A percentile compares a stretch with the other conserved stretches of the same genome.
Conservation (phyloP, 139 green algal species). For the Cymbomonas tetramitiformis region DNA sequence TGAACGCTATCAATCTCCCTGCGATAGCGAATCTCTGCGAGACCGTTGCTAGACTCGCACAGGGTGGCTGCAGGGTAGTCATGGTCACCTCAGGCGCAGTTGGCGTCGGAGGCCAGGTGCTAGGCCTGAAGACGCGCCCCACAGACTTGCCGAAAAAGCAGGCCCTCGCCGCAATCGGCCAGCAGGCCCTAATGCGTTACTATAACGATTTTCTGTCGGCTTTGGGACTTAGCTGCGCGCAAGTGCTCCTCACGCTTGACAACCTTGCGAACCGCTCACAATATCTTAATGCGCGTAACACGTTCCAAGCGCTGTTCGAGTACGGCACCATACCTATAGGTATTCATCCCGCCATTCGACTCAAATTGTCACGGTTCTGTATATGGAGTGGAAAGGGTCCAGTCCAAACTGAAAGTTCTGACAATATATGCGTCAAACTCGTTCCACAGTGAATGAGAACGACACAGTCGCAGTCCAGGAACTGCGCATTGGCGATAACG, state of each 20-base stretch:
- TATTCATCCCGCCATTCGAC: too few species aligned
- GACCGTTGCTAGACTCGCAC: neutral
- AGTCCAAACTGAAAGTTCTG: too few species aligned
- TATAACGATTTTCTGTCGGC: conserved; percentile 79
- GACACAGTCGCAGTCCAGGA: conserved; percentile 35
- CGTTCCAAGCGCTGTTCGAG: conserved; percentile 66
- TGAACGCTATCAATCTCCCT: neutral
- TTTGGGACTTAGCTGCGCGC: conserved; percentile 42
- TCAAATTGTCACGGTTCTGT: too few species aligned
- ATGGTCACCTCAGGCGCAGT: conserved; percentile 75
- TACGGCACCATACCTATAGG: conserved; percentile 65
- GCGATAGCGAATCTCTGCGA: conserved; percentile 13
- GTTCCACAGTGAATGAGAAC: conserved; percentile 97
- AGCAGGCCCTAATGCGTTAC: conserved; percentile 74
- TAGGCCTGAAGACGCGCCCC: conserved; percentile 48
- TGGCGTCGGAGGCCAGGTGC: conserved; percentile 64
- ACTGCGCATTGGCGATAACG: conserved; percentile 86
- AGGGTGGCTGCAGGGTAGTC: conserved; percentile 58
- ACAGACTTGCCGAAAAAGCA: conserved; percentile 58
- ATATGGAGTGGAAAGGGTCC: too few species aligned
- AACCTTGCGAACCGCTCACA: conserved; percentile 65
- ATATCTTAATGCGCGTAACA: conserved; percentile 78
- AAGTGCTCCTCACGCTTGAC: conserved; percentile 76
- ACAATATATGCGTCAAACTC: too few species aligned
- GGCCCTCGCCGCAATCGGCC: conserved; percentile 33